Percentiles rank a stretch among this genome's conserved stretches.
phyloP scores from a whole-genome alignment of 2,329 filamentous ascomycete genomes.

The Cladophialophora carrionii region DNA sequence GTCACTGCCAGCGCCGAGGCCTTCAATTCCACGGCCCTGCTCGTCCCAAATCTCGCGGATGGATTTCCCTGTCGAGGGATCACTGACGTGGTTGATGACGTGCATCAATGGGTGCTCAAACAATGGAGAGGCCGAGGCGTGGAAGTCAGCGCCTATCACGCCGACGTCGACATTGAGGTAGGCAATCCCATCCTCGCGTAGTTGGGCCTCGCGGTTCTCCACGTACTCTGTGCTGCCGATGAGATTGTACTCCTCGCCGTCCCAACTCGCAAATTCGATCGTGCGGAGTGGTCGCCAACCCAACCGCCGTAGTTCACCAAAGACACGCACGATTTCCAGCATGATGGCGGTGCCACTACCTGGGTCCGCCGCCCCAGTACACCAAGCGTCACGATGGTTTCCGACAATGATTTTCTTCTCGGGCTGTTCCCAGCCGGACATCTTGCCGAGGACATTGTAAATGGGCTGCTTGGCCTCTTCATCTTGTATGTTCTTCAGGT shows the following conservation, averaged over 20 bases:
- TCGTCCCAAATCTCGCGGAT: conserved; percentile 77
- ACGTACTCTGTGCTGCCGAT: conserved; percentile 95
- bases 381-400: conserved; percentile 92
- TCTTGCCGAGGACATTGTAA: conserved; percentile 86
- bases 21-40: conserved; percentile 63
- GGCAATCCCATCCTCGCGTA: conserved; percentile 75
- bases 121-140: conserved; percentile 77
- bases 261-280: conserved; percentile 97
- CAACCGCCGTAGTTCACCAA: conserved; percentile 73
- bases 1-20: conserved; percentile 75
- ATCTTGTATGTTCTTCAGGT: conserved; percentile 83
- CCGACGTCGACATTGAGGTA: conserved; percentile 92
- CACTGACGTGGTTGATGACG: conserved; percentile 72
- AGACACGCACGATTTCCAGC: conserved; percentile 82
- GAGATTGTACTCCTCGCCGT: conserved; percentile 88
- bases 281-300: conserved; percentile 93
- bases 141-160: conserved; percentile 74
- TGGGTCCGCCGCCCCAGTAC: conserved; percentile 82
- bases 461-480: conserved; percentile 80
- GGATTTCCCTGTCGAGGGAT: conserved; percentile 64
- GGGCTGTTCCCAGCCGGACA: conserved; percentile 79
- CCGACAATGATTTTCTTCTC: conserved; percentile 86
- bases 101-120: conserved; percentile 73
- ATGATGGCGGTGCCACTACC: conserved; percentile 88
- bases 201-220: conserved; percentile 74